Conservation (phyloP, 108 stramenopile genomes). For the Hondaea fermentalgiana region DNA sequence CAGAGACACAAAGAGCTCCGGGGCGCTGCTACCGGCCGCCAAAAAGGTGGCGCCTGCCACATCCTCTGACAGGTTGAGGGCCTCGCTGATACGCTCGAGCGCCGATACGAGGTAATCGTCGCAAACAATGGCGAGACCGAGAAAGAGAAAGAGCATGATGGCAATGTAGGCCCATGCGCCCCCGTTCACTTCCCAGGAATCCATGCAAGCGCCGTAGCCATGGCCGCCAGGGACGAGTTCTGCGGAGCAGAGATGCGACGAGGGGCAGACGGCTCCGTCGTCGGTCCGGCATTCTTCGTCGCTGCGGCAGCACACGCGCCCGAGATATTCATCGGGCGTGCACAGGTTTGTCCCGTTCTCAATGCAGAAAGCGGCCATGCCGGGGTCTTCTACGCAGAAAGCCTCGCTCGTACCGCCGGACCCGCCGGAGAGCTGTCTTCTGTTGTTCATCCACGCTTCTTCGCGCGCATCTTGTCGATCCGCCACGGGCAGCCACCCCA, state of each 20-base stretch:
- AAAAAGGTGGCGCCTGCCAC: constrained; percentile 52
- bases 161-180: constrained; percentile 16
- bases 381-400: neutral
- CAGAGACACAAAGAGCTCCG: constrained; percentile 35
- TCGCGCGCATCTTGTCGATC: neutral
- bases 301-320: neutral
- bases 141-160: constrained; percentile 40
- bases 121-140: constrained; percentile 47
- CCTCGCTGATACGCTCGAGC: constrained; percentile 25
- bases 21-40: constrained; percentile 40
- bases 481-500: neutral
- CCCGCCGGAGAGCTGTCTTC: neutral
- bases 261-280: neutral
- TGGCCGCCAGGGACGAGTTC: neutral
- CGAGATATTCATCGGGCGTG: neutral
- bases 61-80: constrained; percentile 24
- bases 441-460: neutral
- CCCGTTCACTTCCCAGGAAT: neutral
- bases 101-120: constrained; percentile 39
- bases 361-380: neutral
- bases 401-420: neutral
- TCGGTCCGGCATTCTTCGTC: neutral
- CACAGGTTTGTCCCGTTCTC: neutral
- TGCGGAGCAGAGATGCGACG: neutral
- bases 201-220: neutral